A percentile compares a stretch with the other conserved stretches of the same genome.
phyloP scores from a whole-genome alignment of 2,329 filamentous ascomycete genomes.

The Exophiala dermatitidis region DNA sequence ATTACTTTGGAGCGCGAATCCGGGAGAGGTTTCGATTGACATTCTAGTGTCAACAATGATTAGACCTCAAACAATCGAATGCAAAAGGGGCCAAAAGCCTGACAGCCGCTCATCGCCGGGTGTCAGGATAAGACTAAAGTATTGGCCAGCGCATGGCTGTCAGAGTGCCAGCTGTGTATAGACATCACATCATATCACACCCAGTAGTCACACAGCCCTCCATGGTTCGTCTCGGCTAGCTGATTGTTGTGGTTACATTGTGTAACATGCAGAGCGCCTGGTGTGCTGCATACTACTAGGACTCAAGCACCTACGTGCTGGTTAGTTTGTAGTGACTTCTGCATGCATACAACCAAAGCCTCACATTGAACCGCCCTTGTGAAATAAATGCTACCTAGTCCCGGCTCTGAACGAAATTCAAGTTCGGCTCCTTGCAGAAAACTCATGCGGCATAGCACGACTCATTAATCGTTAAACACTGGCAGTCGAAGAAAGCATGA shows the following conservation, averaged over 20 bases:
- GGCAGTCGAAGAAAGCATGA: neutral
- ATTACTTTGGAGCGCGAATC: constrained; percentile 38
- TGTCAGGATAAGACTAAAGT: neutral
- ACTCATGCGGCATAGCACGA: too few species aligned
- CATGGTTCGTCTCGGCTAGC: constrained; percentile 1
- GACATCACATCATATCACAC: neutral
- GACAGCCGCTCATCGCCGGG: neutral
- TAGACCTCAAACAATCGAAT: neutral
- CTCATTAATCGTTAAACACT: neutral
- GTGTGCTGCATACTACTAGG: neutral
- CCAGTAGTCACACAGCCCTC: neutral
- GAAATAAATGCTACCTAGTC: too few species aligned
- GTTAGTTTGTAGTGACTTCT: too few species aligned
- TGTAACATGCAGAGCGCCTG: neutral
- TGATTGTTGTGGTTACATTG: neutral
- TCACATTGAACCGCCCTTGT: too few species aligned
- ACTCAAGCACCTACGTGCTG: neutral
- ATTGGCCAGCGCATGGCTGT: neutral
- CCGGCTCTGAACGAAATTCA: too few species aligned
- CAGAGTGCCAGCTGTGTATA: neutral
- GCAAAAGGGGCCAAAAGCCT: neutral
- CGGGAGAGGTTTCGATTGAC: constrained; percentile 37
- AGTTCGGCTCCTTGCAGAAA: too few species aligned
- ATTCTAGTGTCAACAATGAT: constrained; percentile 2
- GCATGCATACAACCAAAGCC: too few species aligned